A percentile compares a stretch with the other conserved stretches of the same genome.
These are phyloP conservation scores for Eudorina sp. DNA, from an alignment of 139 green algal genomes.

Conservation along the genomic window DNA sequence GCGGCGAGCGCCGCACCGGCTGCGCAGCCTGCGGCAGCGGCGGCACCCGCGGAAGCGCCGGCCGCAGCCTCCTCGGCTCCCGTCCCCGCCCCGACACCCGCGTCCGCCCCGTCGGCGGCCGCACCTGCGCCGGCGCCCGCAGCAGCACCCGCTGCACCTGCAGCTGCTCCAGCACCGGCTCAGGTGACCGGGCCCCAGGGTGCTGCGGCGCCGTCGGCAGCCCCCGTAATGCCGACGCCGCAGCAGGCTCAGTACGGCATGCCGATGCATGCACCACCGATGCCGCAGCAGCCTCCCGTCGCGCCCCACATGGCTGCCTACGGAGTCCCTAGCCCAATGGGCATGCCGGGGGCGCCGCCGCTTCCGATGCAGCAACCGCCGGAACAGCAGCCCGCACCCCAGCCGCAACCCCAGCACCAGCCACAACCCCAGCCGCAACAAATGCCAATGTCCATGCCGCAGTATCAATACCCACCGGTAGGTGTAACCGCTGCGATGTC, in stretches of 20 bases:
- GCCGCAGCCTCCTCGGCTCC: conserved; percentile 35
- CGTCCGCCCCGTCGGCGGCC: conserved; percentile 30
- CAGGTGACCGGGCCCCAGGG: not conserved
- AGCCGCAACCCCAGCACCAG: conserved; percentile 2
- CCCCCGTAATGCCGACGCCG: not conserved
- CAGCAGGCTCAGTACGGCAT: conserved; percentile 19
- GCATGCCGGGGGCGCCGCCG: conserved; percentile 28
- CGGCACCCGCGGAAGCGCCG: conserved; percentile 24
- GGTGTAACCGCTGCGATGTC: conserved; percentile 23
- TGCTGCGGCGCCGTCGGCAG: not conserved
- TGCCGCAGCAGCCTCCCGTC: not conserved
- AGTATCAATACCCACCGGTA: not conserved
- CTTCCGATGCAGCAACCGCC: conserved; percentile 9
- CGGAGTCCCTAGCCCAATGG: not conserved
- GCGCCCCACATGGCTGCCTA: not conserved
- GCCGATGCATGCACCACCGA: not conserved
- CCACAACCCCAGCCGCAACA: not conserved
- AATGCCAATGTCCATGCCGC: not conserved
- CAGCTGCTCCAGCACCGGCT: conserved; percentile 21
- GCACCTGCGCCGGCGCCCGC: conserved; percentile 6
- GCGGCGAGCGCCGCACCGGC: not conserved
- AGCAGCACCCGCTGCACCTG: not conserved
- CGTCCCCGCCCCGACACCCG: not conserved
- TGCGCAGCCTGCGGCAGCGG: not conserved
- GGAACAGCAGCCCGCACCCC: not conserved